A percentile compares a stretch with the other conserved stretches of the same genome.
Conservation (phyloP, 1,139 yeast species). For the Saccharomyces hybrid region DNA sequence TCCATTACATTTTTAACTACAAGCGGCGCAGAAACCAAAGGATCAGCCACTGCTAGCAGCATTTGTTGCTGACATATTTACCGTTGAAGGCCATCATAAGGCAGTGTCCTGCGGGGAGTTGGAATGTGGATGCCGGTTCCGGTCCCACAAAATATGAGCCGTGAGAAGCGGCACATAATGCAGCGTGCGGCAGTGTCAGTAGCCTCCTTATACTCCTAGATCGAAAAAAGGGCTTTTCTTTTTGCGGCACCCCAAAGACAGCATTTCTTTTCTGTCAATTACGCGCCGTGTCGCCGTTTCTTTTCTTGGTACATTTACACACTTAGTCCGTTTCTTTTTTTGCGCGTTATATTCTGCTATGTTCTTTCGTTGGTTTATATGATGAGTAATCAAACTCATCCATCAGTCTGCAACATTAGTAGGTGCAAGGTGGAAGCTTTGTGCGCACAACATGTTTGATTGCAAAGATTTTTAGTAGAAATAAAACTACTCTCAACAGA, state of each 20-base stretch:
- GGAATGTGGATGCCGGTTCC: neutral
- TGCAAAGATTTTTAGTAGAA: neutral
- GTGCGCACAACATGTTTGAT: neutral
- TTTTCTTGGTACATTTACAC: neutral
- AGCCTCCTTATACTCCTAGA: neutral
- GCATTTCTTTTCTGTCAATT: neutral
- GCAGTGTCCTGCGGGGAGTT: neutral
- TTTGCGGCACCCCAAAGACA: neutral
- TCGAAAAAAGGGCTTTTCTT: neutral
- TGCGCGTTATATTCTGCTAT: neutral
- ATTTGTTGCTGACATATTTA: neutral
- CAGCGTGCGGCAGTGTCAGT: neutral
- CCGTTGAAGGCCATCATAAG: neutral
- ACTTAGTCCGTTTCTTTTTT: neutral
- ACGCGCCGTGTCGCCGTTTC: neutral
- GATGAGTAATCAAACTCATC: neutral
- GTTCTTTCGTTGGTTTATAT: neutral
- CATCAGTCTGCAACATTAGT: neutral
- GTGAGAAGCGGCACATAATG: neutral
- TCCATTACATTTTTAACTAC: neutral
- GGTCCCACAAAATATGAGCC: neutral
- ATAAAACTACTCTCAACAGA: neutral
- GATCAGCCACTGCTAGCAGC: neutral
- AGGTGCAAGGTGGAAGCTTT: neutral
- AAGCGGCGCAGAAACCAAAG: neutral